Conservation (phyloP, 169 alveolate species). For the Blepharisma undulans region DNA sequence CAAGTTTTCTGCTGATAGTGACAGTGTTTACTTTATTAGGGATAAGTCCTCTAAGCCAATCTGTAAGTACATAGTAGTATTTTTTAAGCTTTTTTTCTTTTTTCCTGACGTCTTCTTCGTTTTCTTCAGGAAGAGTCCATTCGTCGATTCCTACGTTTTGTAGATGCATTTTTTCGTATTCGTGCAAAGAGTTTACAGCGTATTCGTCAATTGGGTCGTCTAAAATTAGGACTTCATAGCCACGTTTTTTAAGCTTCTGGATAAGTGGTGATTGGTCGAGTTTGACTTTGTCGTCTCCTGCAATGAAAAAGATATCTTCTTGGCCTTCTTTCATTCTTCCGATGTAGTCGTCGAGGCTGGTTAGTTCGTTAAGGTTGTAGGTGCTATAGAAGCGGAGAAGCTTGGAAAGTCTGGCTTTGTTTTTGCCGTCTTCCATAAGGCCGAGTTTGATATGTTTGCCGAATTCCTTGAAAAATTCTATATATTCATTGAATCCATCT, state of each 20-base stretch:
- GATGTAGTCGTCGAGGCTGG: slow-evolving; percentile 90
- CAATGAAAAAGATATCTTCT: slow-evolving; percentile 91
- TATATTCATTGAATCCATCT: slow-evolving; percentile 80
- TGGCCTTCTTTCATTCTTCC: slow-evolving; percentile 93
- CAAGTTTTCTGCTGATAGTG: slow-evolving; percentile 83
- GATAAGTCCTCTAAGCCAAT: slow-evolving; percentile 76
- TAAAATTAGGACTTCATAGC: slow-evolving; percentile 93
- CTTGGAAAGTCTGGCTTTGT: slow-evolving; percentile 91
- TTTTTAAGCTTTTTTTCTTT: slow-evolving; percentile 79
- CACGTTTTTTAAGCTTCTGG: slow-evolving; percentile 90
- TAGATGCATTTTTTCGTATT: slow-evolving; percentile 35
- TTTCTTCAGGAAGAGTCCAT: slow-evolving; percentile 39
- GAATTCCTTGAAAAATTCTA: slow-evolving; percentile 92
- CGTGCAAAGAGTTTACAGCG: slow-evolving; percentile 25
- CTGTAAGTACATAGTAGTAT: slow-evolving; percentile 65
- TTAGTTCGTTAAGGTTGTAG: slow-evolving; percentile 79
- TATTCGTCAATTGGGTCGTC: slow-evolving; percentile 95
- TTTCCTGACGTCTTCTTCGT: slow-evolving; percentile 40
- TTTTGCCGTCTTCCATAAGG: slow-evolving; percentile 94
- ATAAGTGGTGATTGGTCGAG: slow-evolving; percentile 90
- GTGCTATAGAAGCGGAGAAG: slow-evolving; percentile 90
- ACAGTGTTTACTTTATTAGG: slow-evolving; percentile 77
- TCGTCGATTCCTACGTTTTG: slow-evolving; percentile 33
- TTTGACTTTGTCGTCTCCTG: slow-evolving; percentile 86
- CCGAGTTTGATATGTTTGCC: slow-evolving; percentile 93